Conservation (phyloP, 441 rosid genomes). For the Gossypium schwendimanii region DNA sequence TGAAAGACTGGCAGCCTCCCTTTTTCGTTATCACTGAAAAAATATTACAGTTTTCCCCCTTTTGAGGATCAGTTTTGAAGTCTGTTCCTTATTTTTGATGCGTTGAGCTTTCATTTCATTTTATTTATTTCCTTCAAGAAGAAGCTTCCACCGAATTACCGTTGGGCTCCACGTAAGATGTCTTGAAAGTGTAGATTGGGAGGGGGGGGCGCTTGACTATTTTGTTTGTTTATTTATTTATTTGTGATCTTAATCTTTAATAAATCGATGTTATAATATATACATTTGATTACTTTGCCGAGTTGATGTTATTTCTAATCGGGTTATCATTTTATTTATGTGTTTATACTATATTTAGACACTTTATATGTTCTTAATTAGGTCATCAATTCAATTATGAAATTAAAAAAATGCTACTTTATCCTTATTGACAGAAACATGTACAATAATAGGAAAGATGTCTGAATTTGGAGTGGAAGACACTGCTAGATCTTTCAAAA, state of each 20-base stretch:
- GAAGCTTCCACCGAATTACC: background rate
- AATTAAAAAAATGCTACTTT: no score
- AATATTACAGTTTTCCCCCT: background rate
- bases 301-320: no score
- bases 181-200: background rate
- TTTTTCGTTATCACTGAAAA: background rate
- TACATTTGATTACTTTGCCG: no score
- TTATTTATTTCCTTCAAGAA: background rate
- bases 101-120: background rate
- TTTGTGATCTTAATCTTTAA: no score
- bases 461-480: no score
- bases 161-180: background rate
- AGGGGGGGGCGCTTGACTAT: background rate
- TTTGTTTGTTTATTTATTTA: background rate
- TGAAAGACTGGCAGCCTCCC: background rate
- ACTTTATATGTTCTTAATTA: no score
- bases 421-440: no score
- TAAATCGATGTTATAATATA: no score
- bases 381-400: accelerated
- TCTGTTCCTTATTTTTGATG: background rate
- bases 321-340: no score
- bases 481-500: no score
- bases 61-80: background rate
- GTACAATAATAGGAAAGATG: no score
- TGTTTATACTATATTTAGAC: no score